Evolutionary conservation across 2,329 filamentous ascomycete genomes (phyloP).

Genomic region (Magnaporthiopsis incrustans): DNA sequence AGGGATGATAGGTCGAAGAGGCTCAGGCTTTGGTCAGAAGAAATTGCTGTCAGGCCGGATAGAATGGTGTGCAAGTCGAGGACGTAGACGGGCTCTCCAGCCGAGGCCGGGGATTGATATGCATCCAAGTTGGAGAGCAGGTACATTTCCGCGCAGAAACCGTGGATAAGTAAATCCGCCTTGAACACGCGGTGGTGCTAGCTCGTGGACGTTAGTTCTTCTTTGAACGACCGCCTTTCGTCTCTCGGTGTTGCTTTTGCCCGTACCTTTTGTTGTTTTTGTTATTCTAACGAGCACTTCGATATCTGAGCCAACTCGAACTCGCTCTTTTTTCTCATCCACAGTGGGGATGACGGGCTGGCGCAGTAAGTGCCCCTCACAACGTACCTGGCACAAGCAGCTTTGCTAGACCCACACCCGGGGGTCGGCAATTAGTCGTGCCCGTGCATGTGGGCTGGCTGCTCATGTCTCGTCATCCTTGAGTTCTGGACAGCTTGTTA

Average conservation of each 20-base stretch:
- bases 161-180: neutral
- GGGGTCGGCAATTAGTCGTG: neutral
- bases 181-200: neutral
- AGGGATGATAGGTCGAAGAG: constrained; percentile 55
- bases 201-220: too few species aligned
- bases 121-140: constrained; percentile 29
- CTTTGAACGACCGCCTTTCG: too few species aligned
- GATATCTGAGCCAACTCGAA: too few species aligned
- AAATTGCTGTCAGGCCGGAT: constrained; percentile 50
- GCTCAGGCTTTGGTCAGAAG: constrained; percentile 63
- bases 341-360: too few species aligned
- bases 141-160: constrained; percentile 28
- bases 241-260: too few species aligned
- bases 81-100: constrained; percentile 42
- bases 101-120: constrained; percentile 27
- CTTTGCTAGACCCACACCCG: neutral
- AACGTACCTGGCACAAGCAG: neutral
- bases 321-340: neutral
- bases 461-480: neutral
- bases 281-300: too few species aligned
- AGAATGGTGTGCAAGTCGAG: constrained; percentile 47
- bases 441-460: neutral
- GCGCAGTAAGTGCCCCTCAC: neutral
- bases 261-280: neutral
- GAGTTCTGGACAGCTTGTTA: neutral